Evolutionary conservation across 78 protist genomes (phyloP), one percentile per base, ranked within the genome.

Genomic region (Guillardia theta): DNA sequence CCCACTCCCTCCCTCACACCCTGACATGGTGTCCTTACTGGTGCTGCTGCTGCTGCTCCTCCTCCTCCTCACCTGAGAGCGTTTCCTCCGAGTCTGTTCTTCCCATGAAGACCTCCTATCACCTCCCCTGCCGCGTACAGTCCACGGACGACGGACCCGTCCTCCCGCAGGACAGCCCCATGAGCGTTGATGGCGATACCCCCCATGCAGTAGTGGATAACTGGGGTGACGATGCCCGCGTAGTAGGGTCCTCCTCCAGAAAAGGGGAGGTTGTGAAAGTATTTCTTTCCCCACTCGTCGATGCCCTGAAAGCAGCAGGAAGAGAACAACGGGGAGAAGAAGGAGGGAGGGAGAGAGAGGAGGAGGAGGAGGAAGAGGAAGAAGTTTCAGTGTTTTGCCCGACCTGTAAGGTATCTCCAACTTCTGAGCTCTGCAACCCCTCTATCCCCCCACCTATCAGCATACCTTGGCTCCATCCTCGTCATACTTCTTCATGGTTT

Each of bases 171-270:
- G n/a, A 70, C 83, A 1, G 15, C 21, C n/a, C 83, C 83, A 22
- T 70, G 46, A 6, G 83, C 36, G 83, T 33, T 24, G 41, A 70
- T 70, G 41, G 83, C 33, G 83, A 70, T 1, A 43, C 83, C 83
- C 21, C 83, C 83, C 83, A 70, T 70, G 83, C 83, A 70, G 83
- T 70, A 70, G 83, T 70, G 83, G 83, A 70, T 70, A 22, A 70
- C 83, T 3, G 83, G 83, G 46, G 83, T 70, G 36, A 70, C 83
- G 45, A 70, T 24, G 21, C 83, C 83, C 36, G 41, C 83, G 83
- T 70, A 70, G 83, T 70, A 70, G 46, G 83, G 83, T 22, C 45
- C 83, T 36, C 36, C 22, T 36, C 21, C 22, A 12, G 9, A 22
- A 43, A 22, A 70, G 83, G 83, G 83, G n/a, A 33, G 27, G 83